Percentiles rank a stretch among this genome's conserved stretches.
These are phyloP conservation scores for Picea glauca DNA, from an alignment of 75 land plant genomes.

Conservation along the genomic window DNA sequence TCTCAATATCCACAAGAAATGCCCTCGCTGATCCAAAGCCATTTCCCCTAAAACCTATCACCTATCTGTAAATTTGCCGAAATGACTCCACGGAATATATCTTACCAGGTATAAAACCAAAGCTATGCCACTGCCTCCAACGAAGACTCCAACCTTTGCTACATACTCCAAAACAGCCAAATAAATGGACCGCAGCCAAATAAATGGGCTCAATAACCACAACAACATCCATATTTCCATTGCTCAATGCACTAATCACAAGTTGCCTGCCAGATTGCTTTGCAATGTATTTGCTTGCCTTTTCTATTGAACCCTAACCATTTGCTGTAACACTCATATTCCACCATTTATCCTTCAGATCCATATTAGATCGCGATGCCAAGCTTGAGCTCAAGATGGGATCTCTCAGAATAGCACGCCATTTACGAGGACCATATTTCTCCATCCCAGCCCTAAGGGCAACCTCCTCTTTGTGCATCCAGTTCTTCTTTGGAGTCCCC, in stretches of 20 bases:
- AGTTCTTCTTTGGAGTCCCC: constrained; percentile 63
- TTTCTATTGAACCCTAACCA: constrained; percentile 12
- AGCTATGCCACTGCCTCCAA: no score
- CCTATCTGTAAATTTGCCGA: no score
- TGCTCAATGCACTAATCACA: constrained; percentile 17
- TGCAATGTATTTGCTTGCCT: constrained; percentile 2
- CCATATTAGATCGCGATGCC: constrained; percentile 50
- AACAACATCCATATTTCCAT: constrained; percentile 27
- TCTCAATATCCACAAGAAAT: no score
- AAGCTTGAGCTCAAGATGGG: constrained; percentile 29
- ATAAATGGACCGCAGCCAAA: no score
- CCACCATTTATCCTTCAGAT: constrained; percentile 30
- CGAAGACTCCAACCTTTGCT: no score
- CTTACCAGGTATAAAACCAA: no score
- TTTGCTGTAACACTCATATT: constrained; percentile 13
- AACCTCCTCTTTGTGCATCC: constrained; percentile 61
- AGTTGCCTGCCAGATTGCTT: constrained; percentile 18
- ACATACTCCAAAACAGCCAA: constrained; percentile 3
- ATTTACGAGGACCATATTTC: constrained; percentile 60
- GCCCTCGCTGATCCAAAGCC: no score
- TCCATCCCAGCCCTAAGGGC: constrained; percentile 44
- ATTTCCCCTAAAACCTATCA: no score
- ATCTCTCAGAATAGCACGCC: constrained; percentile 56
- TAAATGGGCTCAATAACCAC: constrained; percentile 24
- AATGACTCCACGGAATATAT: no score